These are phyloP conservation scores for Yamadazyma blattariae DNA, from an alignment of 1,139 yeast genomes.

Conservation along the genomic window DNA sequence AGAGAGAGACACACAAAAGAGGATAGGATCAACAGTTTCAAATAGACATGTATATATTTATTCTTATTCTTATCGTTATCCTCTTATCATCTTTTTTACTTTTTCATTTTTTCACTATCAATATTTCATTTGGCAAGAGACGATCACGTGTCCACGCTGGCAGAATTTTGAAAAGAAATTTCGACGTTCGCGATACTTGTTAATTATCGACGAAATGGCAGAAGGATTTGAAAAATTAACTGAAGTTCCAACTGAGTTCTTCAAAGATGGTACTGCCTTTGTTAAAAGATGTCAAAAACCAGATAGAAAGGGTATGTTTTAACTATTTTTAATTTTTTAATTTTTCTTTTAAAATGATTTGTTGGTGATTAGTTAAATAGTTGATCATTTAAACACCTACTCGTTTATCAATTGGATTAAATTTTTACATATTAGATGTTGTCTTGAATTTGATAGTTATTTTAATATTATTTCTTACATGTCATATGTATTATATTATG, in stretches of 20 bases:
- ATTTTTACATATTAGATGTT: too few species aligned
- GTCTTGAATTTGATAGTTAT: too few species aligned
- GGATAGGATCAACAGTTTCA: background rate
- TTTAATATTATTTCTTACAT: too few species aligned
- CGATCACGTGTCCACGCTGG: background rate
- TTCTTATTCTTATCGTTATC: too few species aligned
- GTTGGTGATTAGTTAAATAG: too few species aligned
- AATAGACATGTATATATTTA: background rate
- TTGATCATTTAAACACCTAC: too few species aligned
- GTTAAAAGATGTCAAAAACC: slow-evolving; percentile 93
- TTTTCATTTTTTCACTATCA: too few species aligned
- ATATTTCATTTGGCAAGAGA: too few species aligned
- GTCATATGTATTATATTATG: too few species aligned
- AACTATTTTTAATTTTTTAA: background rate
- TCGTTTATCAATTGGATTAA: too few species aligned
- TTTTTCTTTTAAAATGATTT: background rate
- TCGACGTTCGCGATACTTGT: slow-evolving; percentile 1
- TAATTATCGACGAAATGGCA: slow-evolving; percentile 31
- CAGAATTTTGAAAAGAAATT: background rate
- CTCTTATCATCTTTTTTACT: too few species aligned
- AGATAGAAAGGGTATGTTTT: slow-evolving; percentile 64
- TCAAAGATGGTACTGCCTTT: slow-evolving; percentile 88
- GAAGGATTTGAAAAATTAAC: slow-evolving; percentile 79
- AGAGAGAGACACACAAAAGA: too few species aligned
- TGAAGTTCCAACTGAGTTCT: slow-evolving; percentile 87